Evolutionary conservation across 1,139 yeast species (phyloP).

Genomic region (Sugiyamaella paludigena): DNA sequence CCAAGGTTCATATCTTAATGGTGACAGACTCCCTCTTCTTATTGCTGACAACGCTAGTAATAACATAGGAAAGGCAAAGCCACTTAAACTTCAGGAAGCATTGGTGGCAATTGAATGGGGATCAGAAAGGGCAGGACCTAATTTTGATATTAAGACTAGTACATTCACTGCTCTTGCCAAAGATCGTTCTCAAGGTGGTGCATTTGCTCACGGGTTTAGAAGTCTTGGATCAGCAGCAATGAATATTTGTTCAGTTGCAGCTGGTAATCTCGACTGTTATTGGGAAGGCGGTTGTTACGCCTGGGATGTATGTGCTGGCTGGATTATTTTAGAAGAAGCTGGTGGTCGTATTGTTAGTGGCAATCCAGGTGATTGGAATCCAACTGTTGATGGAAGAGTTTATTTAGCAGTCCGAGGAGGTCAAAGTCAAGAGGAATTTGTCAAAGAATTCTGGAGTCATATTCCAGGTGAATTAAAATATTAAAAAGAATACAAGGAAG

Average conservation of each 20-base stretch:
- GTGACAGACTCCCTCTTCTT: conserved; percentile 41
- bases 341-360: conserved; percentile 58
- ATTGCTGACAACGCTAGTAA: neutral
- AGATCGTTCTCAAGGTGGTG: conserved; percentile 44
- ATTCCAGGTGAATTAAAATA: conserved; percentile 47
- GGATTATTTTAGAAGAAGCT: conserved; percentile 57
- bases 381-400: conserved; percentile 49
- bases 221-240: conserved; percentile 61
- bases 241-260: conserved; percentile 54
- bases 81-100: conserved; percentile 48
- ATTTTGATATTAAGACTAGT: conserved; percentile 48
- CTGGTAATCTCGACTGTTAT: conserved; percentile 55
- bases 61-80: conserved; percentile 22
- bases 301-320: conserved; percentile 67
- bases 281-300: conserved; percentile 66
- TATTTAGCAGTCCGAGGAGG: conserved; percentile 58
- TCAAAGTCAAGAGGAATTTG: conserved; percentile 45
- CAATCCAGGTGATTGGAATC: conserved; percentile 47
- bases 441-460: conserved; percentile 49
- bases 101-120: conserved; percentile 61
- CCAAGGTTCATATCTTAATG: conserved; percentile 50
- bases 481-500: neutral
- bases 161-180: conserved; percentile 48
- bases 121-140: conserved; percentile 51
- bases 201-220: conserved; percentile 58